Evolutionary conservation across 75 land plant genomes (phyloP).

Genomic region (Cupressus sempervirens): DNA sequence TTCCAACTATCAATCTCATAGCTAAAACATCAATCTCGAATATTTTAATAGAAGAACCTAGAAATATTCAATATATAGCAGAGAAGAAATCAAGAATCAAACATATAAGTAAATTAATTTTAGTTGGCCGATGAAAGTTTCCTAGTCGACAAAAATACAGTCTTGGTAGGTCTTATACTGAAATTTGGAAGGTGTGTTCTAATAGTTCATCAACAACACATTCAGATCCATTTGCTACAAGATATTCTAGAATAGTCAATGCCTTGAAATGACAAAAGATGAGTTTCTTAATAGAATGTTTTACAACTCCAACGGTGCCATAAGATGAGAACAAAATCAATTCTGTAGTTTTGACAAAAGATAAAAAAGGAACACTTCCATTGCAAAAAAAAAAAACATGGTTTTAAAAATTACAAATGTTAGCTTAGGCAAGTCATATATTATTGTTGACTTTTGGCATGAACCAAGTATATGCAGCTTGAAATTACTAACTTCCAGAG

Average conservation of each 20-base stretch:
- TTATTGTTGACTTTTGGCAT: not conserved
- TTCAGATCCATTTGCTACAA: conserved; percentile 38
- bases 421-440: not conserved
- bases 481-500: not conserved
- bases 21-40: not conserved
- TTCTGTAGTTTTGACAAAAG: not conserved
- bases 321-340: conserved; percentile 3
- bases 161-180: conserved; percentile 12
- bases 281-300: conserved; percentile 5
- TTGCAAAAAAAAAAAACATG: no score
- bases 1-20: not conserved
- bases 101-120: no score
- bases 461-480: not conserved
- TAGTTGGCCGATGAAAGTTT: not conserved
- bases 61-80: not conserved
- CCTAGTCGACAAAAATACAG: not conserved
- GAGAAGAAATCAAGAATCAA: not conserved
- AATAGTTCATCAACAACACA: conserved; percentile 24
- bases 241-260: conserved; percentile 63
- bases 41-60: not conserved
- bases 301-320: no score
- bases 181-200: conserved; percentile 25
- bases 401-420: not conserved
- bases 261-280: conserved; percentile 35
- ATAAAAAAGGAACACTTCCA: not conserved